Conservation (phyloP, 2,329 filamentous ascomycete species). For the Fusarium haematococcum region DNA sequence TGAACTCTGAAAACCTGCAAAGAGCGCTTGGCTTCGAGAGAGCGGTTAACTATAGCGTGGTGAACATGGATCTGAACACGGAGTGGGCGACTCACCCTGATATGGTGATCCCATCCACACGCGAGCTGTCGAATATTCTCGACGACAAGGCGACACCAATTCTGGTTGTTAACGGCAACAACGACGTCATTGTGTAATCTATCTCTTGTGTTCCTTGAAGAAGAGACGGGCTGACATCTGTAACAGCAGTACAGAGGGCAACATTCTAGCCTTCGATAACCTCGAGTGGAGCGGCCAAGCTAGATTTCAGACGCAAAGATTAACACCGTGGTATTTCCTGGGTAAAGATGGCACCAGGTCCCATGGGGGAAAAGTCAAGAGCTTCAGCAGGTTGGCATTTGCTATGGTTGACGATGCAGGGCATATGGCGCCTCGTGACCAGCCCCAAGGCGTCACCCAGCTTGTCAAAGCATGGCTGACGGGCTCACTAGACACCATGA, state of each 20-base stretch:
- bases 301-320: background rate
- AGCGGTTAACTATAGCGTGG: background rate
- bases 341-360: background rate
- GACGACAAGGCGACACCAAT: background rate
- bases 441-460: background rate
- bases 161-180: background rate
- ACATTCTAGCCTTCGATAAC: background rate
- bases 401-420: background rate
- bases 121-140: background rate
- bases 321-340: background rate
- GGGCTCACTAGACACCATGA: background rate
- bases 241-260: background rate
- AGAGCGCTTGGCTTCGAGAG: background rate
- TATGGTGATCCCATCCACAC: background rate
- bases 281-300: background rate
- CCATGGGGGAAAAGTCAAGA: background rate
- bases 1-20: background rate
- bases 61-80: background rate
- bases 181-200: background rate
- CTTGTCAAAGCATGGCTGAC: background rate
- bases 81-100: background rate
- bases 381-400: background rate
- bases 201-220: background rate
- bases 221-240: background rate
- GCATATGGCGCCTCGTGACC: background rate